Percentiles rank a stretch among this genome's conserved stretches.
Conservation (phyloP, 179 eudicot species). For the Patellifolia procumbens region DNA sequence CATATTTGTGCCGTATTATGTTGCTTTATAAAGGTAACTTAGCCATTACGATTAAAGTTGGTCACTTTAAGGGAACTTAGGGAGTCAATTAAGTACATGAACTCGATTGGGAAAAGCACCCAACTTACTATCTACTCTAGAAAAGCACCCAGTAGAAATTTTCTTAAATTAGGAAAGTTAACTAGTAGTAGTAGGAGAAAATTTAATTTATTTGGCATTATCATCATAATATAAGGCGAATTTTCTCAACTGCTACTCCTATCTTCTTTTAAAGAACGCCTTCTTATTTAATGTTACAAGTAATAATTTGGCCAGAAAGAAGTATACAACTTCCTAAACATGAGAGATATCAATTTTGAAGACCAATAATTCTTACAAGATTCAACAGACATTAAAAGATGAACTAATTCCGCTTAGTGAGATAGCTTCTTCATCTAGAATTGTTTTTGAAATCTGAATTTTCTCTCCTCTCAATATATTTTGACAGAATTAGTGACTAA, state of each 20-base stretch:
- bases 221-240: background rate
- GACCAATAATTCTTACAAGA: too few species aligned
- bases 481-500: too few species aligned
- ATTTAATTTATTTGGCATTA: background rate
- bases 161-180: background rate
- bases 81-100: background rate
- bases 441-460: too few species aligned
- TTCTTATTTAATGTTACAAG: background rate
- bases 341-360: too few species aligned
- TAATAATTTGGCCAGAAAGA: too few species aligned
- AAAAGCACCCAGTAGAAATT: background rate
- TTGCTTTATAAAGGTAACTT: background rate
- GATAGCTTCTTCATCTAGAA: too few species aligned
- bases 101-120: background rate
- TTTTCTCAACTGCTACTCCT: background rate
- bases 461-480: too few species aligned
- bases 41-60: background rate
- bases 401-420: too few species aligned
- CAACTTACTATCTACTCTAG: too few species aligned
- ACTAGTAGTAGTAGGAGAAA: background rate
- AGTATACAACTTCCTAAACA: too few species aligned
- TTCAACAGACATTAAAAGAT: too few species aligned
- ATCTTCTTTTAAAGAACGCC: background rate
- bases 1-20: background rate
- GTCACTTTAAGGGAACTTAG: background rate